Conservation (phyloP, 73 alveolate genomes). For the Paramecium caudatum region DNA sequence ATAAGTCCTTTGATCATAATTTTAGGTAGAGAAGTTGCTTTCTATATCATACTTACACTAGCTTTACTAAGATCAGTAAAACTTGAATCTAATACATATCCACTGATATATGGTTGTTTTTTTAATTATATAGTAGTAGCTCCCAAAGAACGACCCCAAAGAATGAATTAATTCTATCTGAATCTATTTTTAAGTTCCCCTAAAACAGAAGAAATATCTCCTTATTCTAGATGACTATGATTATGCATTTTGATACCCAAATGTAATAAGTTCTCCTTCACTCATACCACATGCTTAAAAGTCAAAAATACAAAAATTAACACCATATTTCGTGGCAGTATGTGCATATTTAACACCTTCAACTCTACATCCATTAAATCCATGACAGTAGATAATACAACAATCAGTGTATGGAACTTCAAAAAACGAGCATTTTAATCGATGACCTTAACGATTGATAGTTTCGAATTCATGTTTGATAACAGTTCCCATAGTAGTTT, state of each 20-base stretch:
- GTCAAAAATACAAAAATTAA: slow-evolving; percentile 58
- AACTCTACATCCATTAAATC: slow-evolving; percentile 62
- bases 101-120: slow-evolving; percentile 13
- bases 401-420: background rate
- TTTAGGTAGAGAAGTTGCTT: slow-evolving; percentile 42
- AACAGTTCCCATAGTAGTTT: background rate
- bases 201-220: slow-evolving; percentile 3
- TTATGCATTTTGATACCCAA: slow-evolving; percentile 16
- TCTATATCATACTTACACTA: slow-evolving; percentile 19
- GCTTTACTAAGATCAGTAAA: slow-evolving; percentile 32
- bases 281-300: slow-evolving; percentile 60
- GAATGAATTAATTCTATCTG: background rate
- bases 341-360: slow-evolving; percentile 63
- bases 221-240: slow-evolving; percentile 31
- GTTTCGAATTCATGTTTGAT: slow-evolving; percentile 13
- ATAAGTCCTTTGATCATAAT: slow-evolving; percentile 4
- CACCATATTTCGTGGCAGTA: slow-evolving; percentile 9
- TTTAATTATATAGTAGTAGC: slow-evolving; percentile 61
- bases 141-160: slow-evolving; percentile 67
- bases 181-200: background rate
- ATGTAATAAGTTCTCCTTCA: slow-evolving; percentile 37
- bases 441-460: slow-evolving; percentile 39
- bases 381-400: slow-evolving; percentile 62
- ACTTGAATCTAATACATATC: slow-evolving; percentile 9
- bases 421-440: slow-evolving; percentile 8